A percentile compares a stretch with the other conserved stretches of the same genome.
These are phyloP conservation scores for Rhodosporidiobolus sp. DNA, from an alignment of 768 basidiomycete genomes.

Conservation along the genomic window DNA sequence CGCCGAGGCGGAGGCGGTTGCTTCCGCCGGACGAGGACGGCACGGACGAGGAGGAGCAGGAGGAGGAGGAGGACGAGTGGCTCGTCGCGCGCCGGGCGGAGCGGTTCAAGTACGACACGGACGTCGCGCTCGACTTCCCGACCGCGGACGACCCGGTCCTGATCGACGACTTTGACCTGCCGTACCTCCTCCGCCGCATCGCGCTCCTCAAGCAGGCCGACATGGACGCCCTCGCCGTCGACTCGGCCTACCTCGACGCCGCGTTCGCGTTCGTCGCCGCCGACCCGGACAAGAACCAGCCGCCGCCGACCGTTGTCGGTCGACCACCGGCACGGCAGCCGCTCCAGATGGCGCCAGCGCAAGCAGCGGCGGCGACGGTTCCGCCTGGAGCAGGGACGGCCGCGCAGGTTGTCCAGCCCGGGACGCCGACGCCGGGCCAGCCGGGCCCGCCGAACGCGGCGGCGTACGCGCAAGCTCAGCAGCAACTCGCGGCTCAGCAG, in stretches of 20 bases:
- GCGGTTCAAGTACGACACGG: conserved; percentile 42
- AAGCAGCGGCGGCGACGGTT: background rate
- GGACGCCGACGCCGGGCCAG: no score
- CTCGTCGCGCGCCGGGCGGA: conserved; percentile 20
- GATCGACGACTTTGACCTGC: conserved; percentile 40
- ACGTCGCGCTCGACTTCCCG: conserved; percentile 38
- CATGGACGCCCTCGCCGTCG: conserved; percentile 18
- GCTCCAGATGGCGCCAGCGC: conserved; percentile 28
- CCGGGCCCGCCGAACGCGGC: conserved; percentile 9
- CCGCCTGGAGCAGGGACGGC: background rate
- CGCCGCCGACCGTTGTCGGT: conserved; percentile 28
- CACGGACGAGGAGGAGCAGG: background rate
- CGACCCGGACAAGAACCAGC: conserved; percentile 26
- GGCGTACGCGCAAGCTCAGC: conserved; percentile 29
- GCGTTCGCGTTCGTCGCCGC: conserved; percentile 17
- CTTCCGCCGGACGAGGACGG: conserved; percentile 2
- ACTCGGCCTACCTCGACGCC: conserved; percentile 34
- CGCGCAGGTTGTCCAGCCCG: no score
- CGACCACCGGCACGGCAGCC: conserved; percentile 29
- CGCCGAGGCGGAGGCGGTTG: background rate
- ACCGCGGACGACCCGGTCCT: conserved; percentile 35
- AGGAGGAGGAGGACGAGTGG: conserved; percentile 38
- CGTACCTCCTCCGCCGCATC: conserved; percentile 25
- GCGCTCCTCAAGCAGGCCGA: conserved; percentile 35
- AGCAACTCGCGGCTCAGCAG: conserved; percentile 18